phyloP scores from a whole-genome alignment of 2,329 filamentous ascomycete genomes.

The Aplosporella prunicola region DNA sequence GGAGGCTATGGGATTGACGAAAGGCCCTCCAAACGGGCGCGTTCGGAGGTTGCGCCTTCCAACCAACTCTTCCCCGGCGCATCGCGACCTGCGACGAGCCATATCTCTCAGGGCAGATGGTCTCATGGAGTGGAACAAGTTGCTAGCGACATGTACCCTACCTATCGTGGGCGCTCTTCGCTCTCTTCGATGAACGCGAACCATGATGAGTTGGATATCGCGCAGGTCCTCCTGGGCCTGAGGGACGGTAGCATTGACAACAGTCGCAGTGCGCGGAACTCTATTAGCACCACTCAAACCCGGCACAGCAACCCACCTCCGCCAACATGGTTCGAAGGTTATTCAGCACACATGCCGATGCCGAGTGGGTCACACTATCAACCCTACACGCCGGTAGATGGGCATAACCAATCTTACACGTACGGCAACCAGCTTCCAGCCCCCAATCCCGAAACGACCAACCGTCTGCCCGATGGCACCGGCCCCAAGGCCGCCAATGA shows the following conservation, averaged over 20 bases:
- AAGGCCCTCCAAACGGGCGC: conserved; percentile 50
- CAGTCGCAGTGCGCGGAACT: conserved; percentile 3
- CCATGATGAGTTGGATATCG: conserved; percentile 6
- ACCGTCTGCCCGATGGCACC: conserved; percentile 1
- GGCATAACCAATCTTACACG: background rate
- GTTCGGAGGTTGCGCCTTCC: conserved; percentile 47
- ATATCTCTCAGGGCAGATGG: conserved; percentile 20
- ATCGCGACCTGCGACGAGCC: conserved; percentile 39
- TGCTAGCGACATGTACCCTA: background rate
- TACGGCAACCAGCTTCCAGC: too few species aligned
- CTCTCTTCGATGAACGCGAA: background rate
- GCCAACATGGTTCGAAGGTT: too few species aligned
- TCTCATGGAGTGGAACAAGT: conserved; percentile 32
- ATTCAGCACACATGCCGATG: too few species aligned
- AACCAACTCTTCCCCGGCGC: conserved; percentile 27
- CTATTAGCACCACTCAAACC: too few species aligned
- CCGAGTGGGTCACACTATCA: too few species aligned
- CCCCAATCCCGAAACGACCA: conserved; percentile 1
- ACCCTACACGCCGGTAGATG: background rate
- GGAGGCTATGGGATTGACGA: conserved; percentile 25
- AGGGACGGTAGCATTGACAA: conserved; percentile 7
- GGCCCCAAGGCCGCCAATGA: conserved; percentile 2
- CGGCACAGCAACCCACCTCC: too few species aligned
- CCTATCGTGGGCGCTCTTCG: background rate
- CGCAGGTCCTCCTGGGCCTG: conserved; percentile 5